Base-by-base conservation (phyloP, 1,139 yeast species). In the Yueomyces sp. region DNA sequence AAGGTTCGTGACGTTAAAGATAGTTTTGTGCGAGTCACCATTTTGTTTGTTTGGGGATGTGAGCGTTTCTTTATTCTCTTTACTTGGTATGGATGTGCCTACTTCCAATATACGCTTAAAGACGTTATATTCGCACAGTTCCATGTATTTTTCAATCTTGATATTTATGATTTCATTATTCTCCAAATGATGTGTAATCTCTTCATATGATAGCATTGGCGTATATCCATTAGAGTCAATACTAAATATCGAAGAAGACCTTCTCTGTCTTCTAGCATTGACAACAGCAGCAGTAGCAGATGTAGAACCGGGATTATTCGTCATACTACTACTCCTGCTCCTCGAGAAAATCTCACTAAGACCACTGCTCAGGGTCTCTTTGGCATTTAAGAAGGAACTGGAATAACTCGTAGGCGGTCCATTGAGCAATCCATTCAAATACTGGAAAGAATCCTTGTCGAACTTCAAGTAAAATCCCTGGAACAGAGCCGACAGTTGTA, bases 401-500 rank as follows among this genome's bases (percentile, higher is more conserved):
- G 35, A 36, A 28, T 30, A 36, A 37, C 32, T 39, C 4, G 19
- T 40, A 31, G 43, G 46, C 9, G 42, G 39, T 27, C 38, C 47
- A 1, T 47, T 28, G n/a, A 27, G 31, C 4, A 34, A 36, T 2
- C 41, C 44, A 34, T 35, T 41, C 36, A 57, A 42, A 39, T 51
- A 51, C 37, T 58, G 57, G 41, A 54, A 56, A 3, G 54, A 49
- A 3, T 57, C 46, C 39, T 51, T 55, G 42, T 60, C 63, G 45
- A 60, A 58, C 32, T 50, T 49, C 2, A 42, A 39, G 51, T 76
- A 78, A 50, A 78, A 77, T 31, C 64, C 65, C 50, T 76, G 81
- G 49, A 76, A 78, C 34, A 77, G 54, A 27, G 65, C 62, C 0
- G 79, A 65, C 35, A 78, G 63, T 47, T 76, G 79, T 38, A 66